Conservation (phyloP, 2,329 filamentous ascomycete genomes). For the Fonsecaea multimorphosa region DNA sequence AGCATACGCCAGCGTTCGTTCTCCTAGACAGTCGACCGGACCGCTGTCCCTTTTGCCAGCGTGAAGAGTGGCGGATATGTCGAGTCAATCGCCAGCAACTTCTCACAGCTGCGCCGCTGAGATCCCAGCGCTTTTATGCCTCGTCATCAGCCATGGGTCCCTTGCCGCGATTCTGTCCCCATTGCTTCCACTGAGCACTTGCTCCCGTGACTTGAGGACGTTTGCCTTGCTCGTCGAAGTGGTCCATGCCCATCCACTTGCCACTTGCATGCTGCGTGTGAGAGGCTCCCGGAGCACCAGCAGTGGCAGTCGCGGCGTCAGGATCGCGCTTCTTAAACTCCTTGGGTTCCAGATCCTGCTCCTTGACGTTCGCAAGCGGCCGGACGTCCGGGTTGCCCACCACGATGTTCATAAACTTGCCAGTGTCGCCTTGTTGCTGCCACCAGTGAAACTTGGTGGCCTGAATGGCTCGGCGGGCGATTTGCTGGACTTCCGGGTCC, state of each 20-base stretch:
- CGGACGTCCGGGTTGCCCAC: constrained; percentile 20
- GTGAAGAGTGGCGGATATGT: background rate
- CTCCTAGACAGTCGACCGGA: background rate
- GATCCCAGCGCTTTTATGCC: background rate
- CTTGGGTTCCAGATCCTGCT: background rate
- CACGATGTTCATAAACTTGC: constrained; percentile 6
- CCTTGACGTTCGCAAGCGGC: background rate
- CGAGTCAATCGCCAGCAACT: background rate
- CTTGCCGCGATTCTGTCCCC: constrained; percentile 7
- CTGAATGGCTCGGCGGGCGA: constrained; percentile 10
- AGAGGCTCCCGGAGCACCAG: background rate
- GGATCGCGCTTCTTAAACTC: constrained; percentile 6
- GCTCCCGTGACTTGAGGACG: background rate
- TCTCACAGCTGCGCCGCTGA: background rate
- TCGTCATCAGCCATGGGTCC: constrained; percentile 19
- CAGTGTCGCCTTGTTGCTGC: constrained; percentile 15
- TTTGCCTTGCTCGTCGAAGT: background rate
- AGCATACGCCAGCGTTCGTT: constrained; percentile 1
- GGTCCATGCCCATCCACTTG: background rate
- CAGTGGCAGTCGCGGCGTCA: background rate
- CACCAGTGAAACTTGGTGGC: constrained; percentile 9
- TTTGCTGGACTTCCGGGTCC: constrained; percentile 5
- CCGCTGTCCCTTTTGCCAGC: background rate
- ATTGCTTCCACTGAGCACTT: background rate
- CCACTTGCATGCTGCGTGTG: background rate